A percentile compares a stretch with the other conserved stretches of the same genome.
Evolutionary conservation across 495 filamentous ascomycete genomes (phyloP).

Genomic region (Aspergillus sclerotiicarbonarius): DNA sequence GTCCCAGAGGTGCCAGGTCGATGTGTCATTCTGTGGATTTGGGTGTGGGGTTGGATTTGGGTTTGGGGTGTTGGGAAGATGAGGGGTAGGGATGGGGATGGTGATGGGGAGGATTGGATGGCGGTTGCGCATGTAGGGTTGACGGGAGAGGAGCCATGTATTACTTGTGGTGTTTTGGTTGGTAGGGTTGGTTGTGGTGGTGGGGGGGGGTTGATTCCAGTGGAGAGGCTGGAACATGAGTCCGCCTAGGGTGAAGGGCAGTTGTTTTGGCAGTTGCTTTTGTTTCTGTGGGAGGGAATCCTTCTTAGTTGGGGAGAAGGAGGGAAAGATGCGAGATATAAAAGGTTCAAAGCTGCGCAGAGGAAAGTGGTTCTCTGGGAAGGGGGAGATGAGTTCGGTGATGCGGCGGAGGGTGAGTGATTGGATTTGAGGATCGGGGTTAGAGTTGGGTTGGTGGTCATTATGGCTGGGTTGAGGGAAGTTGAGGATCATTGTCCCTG

Average conservation of each 20-base stretch:
- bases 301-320: conserved; percentile 10
- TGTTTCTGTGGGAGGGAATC: neutral
- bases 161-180: conserved; percentile 6
- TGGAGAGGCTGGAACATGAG: conserved; percentile 53
- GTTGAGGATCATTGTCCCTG: conserved; percentile 39
- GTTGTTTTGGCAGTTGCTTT: conserved; percentile 28
- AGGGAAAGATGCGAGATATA: conserved; percentile 25
- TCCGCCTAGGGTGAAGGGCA: conserved; percentile 53
- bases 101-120: conserved; percentile 9
- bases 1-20: conserved; percentile 63
- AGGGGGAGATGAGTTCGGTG: conserved; percentile 45
- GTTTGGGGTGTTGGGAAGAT: neutral
- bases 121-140: conserved; percentile 42
- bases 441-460: conserved; percentile 6
- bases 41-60: neutral
- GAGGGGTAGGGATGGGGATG: neutral
- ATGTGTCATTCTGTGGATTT: neutral
- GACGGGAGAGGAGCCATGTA: conserved; percentile 51
- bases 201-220: conserved; percentile 17
- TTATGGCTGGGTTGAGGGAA: conserved; percentile 25
- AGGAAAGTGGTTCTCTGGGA: conserved; percentile 35
- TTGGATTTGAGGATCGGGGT: conserved; percentile 26
- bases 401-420: conserved; percentile 40
- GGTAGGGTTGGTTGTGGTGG: conserved; percentile 18
- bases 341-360: conserved; percentile 34